Conservation (phyloP, 495 filamentous ascomycete species). For the Evansstolkia leycettana region DNA sequence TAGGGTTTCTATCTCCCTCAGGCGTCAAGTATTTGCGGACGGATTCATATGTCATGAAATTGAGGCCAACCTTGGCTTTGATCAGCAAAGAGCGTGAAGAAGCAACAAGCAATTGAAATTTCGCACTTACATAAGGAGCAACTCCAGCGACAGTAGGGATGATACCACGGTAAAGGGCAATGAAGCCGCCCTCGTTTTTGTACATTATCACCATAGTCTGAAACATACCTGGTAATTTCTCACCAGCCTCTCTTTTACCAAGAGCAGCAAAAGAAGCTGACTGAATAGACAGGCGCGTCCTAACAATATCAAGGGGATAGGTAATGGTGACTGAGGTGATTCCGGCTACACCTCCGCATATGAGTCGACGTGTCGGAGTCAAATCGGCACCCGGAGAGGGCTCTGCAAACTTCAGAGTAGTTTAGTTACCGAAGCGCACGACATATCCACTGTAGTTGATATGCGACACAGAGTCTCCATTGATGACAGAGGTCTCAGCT, state of each 20-base stretch:
- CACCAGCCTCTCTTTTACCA: conserved; percentile 23
- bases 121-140: conserved; percentile 70
- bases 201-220: conserved; percentile 73
- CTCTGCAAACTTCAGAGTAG: conserved; percentile 54
- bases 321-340: conserved; percentile 81
- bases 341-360: conserved; percentile 81
- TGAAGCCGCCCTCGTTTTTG: conserved; percentile 73
- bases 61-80: conserved; percentile 65
- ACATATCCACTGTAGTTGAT: background rate
- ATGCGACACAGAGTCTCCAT: too few species aligned
- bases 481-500: too few species aligned
- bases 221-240: conserved; percentile 87
- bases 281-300: conserved; percentile 90
- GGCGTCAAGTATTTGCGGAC: conserved; percentile 74
- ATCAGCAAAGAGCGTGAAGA: conserved; percentile 11
- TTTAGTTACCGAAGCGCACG: background rate
- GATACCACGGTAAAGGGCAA: conserved; percentile 83
- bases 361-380: conserved; percentile 53
- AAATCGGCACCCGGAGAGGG: conserved; percentile 54
- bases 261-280: conserved; percentile 85
- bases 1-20: conserved; percentile 78
- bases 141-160: conserved; percentile 90
- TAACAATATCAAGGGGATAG: conserved; percentile 89
- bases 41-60: conserved; percentile 96
- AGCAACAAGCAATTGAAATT: too few species aligned